A percentile compares a stretch with the other conserved stretches of the same genome.
Evolutionary conservation across 345 rosid genomes (phyloP).

Genomic region (Hevea brasiliensis): DNA sequence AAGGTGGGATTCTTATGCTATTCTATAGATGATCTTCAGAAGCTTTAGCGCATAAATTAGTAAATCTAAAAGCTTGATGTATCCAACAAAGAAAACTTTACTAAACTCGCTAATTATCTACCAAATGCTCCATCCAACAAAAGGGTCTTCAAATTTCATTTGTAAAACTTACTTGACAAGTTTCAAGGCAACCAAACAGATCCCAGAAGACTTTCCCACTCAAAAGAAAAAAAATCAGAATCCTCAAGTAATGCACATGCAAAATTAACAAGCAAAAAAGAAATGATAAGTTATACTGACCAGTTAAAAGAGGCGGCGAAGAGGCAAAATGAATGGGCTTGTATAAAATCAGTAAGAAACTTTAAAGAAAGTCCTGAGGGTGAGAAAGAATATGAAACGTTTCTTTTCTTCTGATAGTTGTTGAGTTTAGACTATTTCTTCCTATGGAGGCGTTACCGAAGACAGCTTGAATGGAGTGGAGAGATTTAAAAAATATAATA

Average conservation of each 20-base stretch:
- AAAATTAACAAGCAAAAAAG: neutral
- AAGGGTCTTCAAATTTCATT: too few species aligned
- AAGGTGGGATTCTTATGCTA: neutral
- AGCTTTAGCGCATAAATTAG: neutral
- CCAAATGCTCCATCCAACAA: neutral
- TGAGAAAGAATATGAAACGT: neutral
- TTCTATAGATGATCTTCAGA: neutral
- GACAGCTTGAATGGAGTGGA: slow-evolving; percentile 1
- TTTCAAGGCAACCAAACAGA: slow-evolving; percentile 15
- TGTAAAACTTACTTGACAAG: neutral
- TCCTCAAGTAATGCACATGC: neutral
- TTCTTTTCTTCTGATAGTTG: neutral
- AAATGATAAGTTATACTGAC: slow-evolving; percentile 10
- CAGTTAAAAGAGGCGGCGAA: slow-evolving; percentile 6
- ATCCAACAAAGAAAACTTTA: neutral
- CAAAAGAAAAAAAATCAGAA: slow-evolving; percentile 4
- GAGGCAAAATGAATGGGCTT: neutral
- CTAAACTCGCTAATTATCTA: neutral
- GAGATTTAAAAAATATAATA: neutral
- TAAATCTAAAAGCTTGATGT: too few species aligned
- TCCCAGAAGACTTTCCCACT: slow-evolving; percentile 4
- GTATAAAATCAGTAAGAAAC: neutral
- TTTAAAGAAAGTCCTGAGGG: neutral
- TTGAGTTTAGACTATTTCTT: neutral
- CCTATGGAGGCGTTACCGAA: neutral